A percentile compares a stretch with the other conserved stretches of the same genome.
These are phyloP conservation scores for Elongisporangium anandrum DNA, from an alignment of 352 stramenopile species.

Conservation along the genomic window DNA sequence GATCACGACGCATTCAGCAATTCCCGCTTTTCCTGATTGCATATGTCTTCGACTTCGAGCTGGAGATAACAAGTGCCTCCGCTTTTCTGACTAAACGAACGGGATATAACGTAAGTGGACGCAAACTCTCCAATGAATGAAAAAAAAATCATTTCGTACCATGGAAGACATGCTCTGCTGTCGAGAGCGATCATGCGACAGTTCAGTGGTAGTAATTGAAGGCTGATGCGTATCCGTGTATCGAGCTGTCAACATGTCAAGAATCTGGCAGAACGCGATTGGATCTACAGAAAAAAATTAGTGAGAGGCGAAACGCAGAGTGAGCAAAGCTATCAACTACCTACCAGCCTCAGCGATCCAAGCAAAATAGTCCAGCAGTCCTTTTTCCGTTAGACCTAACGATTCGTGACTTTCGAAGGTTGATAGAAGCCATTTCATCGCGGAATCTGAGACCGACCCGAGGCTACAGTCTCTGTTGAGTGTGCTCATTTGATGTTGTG, in stretches of 20 bases:
- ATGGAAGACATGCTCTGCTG: background rate
- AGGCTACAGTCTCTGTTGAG: constrained; percentile 44
- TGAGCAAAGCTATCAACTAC: background rate
- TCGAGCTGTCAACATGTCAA: constrained; percentile 54
- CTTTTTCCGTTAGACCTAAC: constrained; percentile 38
- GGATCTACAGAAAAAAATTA: constrained; percentile 28
- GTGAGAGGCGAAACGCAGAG: background rate
- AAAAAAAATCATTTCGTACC: background rate
- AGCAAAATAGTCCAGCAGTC: constrained; percentile 62
- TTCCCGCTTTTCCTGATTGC: constrained; percentile 11
- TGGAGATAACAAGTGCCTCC: background rate
- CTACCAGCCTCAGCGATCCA: constrained; percentile 64
- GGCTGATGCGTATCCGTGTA: constrained; percentile 57
- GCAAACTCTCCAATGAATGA: background rate
- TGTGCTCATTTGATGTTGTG: constrained; percentile 21
- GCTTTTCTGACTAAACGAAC: background rate
- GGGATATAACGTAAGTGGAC: background rate
- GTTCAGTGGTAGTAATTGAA: constrained; percentile 24
- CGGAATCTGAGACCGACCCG: constrained; percentile 13
- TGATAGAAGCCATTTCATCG: constrained; percentile 41
- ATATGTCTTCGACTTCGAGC: background rate
- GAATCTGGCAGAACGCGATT: constrained; percentile 45
- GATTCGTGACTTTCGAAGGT: constrained; percentile 45
- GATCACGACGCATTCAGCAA: constrained; percentile 59
- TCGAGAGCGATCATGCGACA: background rate